Base-by-base conservation (phyloP, 441 rosid species). In the Pelargonium cotyledonis region DNA sequence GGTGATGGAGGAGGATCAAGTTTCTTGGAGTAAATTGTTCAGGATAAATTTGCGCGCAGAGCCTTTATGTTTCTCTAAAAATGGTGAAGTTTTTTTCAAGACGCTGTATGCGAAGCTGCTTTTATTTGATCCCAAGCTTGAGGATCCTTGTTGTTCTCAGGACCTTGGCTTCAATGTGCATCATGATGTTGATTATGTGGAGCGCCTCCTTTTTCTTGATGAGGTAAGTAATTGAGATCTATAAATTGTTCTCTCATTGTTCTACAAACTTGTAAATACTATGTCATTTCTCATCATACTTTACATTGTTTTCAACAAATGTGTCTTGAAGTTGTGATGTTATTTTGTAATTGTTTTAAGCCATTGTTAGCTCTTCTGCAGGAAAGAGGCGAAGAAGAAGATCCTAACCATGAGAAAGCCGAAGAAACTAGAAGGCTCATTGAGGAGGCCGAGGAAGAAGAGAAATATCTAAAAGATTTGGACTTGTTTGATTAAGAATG, bases 191-290 rank as follows among this genome's bases (percentile, higher is more conserved):
- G 40, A 10, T 23, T 26, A 61, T 61, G 65, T 26, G 29, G 65
- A 61, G 12, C 26, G 65, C 15, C 65, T 61, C 38, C 15, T 61
- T 23, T 26, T 61, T 6, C 65, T 61, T 61, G 65, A 61, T 61
- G 65, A 15, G 65, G 65, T 61, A 26, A 61, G 38, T 61, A 40
- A 51, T 51, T 15, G 1, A n/a, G 38, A 31, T 31, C 4, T 19
- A 16, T 51, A 0, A 12, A 4, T 4, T 10, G 26, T 5, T 9
- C 3, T 61, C 8, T 38, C 8, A 38, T 6, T 38, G n/a, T n/a
- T 38, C 0, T 38, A 38, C 41, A 38, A 38, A 38, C 41, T 38
- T 38, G 41, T 38, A 38, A 38, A 38, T 38, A 6, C 8, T 61
- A 26, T 61, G 40, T 35, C 65, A 10, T 26, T 61, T 61, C 11